These are phyloP conservation scores for Fusarium aywerte DNA, from an alignment of 2,329 filamentous ascomycete species.

Conservation along the genomic window DNA sequence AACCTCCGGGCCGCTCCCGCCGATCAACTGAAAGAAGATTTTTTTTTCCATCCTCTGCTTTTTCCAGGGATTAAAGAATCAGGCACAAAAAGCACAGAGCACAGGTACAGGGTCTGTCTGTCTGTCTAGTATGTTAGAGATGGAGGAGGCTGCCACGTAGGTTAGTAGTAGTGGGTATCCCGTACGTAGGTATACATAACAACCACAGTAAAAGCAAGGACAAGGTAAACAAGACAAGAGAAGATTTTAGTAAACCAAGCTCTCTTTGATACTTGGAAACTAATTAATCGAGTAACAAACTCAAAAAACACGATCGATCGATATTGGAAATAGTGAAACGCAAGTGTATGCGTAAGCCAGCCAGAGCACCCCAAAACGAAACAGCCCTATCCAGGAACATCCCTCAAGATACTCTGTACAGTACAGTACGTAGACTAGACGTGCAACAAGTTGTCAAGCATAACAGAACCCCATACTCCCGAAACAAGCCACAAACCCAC, in stretches of 20 bases:
- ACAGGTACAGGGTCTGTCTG: slow-evolving; percentile 13
- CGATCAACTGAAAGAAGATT: slow-evolving; percentile 31
- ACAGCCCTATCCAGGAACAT: slow-evolving; percentile 7
- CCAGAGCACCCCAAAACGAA: slow-evolving; percentile 4
- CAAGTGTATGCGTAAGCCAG: slow-evolving; percentile 8
- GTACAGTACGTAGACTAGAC: not conserved
- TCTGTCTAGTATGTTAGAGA: not conserved
- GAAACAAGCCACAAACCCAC: slow-evolving; percentile 35
- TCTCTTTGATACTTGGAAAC: not conserved
- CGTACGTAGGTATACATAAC: not conserved
- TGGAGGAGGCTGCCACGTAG: slow-evolving; percentile 22
- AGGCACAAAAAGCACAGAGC: slow-evolving; percentile 10
- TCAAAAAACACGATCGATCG: slow-evolving; percentile 17
- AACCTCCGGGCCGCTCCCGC: slow-evolving; percentile 31
- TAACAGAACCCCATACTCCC: slow-evolving; percentile 31
- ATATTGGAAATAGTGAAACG: slow-evolving; percentile 8
- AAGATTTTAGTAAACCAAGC: slow-evolving; percentile 1
- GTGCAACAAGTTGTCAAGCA: too few species aligned
- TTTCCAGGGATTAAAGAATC: slow-evolving; percentile 7
- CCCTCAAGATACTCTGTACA: not conserved
- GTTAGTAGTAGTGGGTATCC: too few species aligned
- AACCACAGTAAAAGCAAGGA: slow-evolving; percentile 5
- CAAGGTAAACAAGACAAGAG: not conserved
- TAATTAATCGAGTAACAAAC: not conserved
- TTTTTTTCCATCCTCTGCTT: not conserved